These are phyloP conservation scores for Medicago truncatula DNA, from an alignment of 306 rosid genomes.

Conservation along the genomic window MtrunA17r5.0-ANR NC_053047.1:1928501-1929000, in stretches of 20 bases:
- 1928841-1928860: slow-evolving; percentile 37
- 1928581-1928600: slow-evolving; percentile 22
- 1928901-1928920: slow-evolving; percentile 34
- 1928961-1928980: not conserved
- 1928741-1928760: slow-evolving; percentile 48
- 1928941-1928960: slow-evolving; percentile 24
- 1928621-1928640: not conserved
- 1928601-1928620: slow-evolving; percentile 15
- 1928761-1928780: slow-evolving; percentile 45
- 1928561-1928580: slow-evolving; percentile 52
- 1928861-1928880: slow-evolving; percentile 52
- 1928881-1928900: slow-evolving; percentile 53
- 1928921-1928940: slow-evolving; percentile 15
- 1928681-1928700: slow-evolving; percentile 42
- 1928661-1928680: slow-evolving; percentile 44
- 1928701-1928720: slow-evolving; percentile 36
- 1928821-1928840: slow-evolving; percentile 9
- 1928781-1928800: slow-evolving; percentile 17
- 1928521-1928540: slow-evolving; percentile 39
- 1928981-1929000: not conserved
- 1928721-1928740: slow-evolving; percentile 48
- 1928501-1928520: slow-evolving; percentile 42
- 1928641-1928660: slow-evolving; percentile 1
- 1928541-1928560: slow-evolving; percentile 29
- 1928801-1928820: slow-evolving; percentile 22